Base-by-base conservation (phyloP, 805 yeast species). In the Wickerhamomyces queroliae region DNA sequence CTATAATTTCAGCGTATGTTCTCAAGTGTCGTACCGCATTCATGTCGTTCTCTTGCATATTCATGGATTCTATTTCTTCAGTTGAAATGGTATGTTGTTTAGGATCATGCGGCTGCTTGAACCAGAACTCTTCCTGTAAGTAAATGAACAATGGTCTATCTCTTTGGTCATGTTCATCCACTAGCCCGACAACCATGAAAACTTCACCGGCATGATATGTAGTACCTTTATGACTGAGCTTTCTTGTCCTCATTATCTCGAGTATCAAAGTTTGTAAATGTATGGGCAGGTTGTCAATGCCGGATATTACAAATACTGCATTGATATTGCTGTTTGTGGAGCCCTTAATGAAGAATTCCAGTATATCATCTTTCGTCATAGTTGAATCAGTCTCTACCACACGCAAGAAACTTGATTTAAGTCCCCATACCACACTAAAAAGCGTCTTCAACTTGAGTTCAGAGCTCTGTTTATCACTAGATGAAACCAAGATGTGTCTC, bases 101-200 rank as follows among this genome's bases (percentile, higher is more conserved):
- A 17, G 47, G 46, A 6, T 36, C 25, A 41, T 59, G 62, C 4
- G 52, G 44, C 37, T 61, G 63, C 25, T 62, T 43, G 39, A 63
- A 56, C 62, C 66, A 61, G 39, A 63, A 53, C 19, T 45, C 39
- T 12, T 51, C 48, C 23, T 45, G 45, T 7, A 64, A 38, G 16
- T 46, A 43, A n/a, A 38, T 45, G 18, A 47, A 45, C 7, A 53
- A 38, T 15, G 38, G 37, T 4, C 44, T 38, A 15, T 54, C 61
- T 7, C 38, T 20, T 9, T 48, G 48, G 20, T 48, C 43, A 2
- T 40, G 32, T 25, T 44, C 50, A 26, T 51, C 52, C 8, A 50
- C 36, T 5, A 62, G 41, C 13, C 55, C 47, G 11, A 55, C 43
- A 13, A 55, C 38, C 5, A 49, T 33, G 20, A 49, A 48, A 4